Percentiles rank a stretch among this genome's conserved stretches.
Evolutionary conservation across 2,329 filamentous ascomycete genomes (phyloP).

Genomic region (Paracorniculantispora psalliotae): DNA sequence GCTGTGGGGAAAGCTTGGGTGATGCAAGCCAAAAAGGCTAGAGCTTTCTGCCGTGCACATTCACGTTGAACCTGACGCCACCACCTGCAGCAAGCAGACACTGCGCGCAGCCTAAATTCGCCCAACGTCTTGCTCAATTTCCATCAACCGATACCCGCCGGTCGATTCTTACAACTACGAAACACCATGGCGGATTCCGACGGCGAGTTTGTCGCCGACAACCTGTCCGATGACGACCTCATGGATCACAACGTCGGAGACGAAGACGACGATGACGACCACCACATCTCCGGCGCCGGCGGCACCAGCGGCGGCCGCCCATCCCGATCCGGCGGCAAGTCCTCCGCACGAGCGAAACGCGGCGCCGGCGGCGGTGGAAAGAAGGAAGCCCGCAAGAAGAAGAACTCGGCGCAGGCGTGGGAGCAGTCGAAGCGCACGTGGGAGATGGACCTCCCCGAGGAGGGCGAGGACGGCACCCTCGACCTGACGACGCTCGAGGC

Average conservation of each 20-base stretch:
- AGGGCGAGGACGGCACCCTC: conserved; percentile 74
- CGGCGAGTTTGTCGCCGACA: conserved; percentile 61
- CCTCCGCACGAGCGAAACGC: conserved; percentile 14
- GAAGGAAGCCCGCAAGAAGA: conserved; percentile 22
- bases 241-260: conserved; percentile 43
- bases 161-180: not conserved
- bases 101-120: not conserved
- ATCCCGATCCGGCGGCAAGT: conserved; percentile 19
- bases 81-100: not conserved
- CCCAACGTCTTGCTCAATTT: not conserved
- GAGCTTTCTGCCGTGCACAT: conserved; percentile 6
- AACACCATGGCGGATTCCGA: conserved; percentile 65
- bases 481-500: conserved; percentile 75
- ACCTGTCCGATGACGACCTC: conserved; percentile 61
- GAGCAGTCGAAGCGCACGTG: conserved; percentile 62
- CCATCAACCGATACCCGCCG: not conserved
- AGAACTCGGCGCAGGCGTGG: conserved; percentile 52
- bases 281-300: conserved; percentile 17
- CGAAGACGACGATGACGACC: conserved; percentile 21
- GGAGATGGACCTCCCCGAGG: conserved; percentile 63
- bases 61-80: conserved; percentile 1
- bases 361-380: not conserved
- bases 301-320: conserved; percentile 23
- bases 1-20: conserved; percentile 9
- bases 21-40: not conserved